These are phyloP conservation scores for Gaertneriomyces sp. DNA, from an alignment of 192 early-diverging fungal species.

Conservation along the genomic window DNA sequence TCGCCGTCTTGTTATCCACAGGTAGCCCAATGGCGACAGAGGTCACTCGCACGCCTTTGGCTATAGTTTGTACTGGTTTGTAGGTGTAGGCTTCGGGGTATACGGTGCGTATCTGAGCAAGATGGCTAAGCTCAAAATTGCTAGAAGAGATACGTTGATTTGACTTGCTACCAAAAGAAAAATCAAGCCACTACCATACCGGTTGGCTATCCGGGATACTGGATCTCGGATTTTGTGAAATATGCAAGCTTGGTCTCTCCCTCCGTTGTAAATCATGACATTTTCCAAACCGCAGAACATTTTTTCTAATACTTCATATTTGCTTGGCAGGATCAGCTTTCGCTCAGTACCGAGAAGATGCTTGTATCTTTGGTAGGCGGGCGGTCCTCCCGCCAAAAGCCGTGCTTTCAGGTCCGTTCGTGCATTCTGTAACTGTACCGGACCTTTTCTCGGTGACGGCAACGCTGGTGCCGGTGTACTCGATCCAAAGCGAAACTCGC, in stretches of 20 bases:
- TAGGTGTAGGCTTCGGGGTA: slow-evolving; percentile 49
- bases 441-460: background rate
- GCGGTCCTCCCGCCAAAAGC: background rate
- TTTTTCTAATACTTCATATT: slow-evolving; percentile 27
- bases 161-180: background rate
- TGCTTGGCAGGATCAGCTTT: slow-evolving; percentile 25
- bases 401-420: background rate
- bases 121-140: slow-evolving; percentile 45
- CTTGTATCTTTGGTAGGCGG: slow-evolving; percentile 16
- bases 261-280: slow-evolving; percentile 25
- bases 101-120: slow-evolving; percentile 52
- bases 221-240: slow-evolving; percentile 48
- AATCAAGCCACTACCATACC: slow-evolving; percentile 13
- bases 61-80: slow-evolving; percentile 12
- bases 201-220: slow-evolving; percentile 49
- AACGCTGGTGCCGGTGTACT: background rate
- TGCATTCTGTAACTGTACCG: background rate
- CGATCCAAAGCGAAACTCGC: background rate
- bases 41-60: slow-evolving; percentile 10
- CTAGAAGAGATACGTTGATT: background rate
- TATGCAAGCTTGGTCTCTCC: slow-evolving; percentile 22
- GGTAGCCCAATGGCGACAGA: slow-evolving; percentile 18
- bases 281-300: slow-evolving; percentile 36
- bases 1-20: background rate
- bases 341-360: slow-evolving; percentile 12